Conservation (phyloP, 305 asterid genomes). For the Fraxinus velutina region DNA sequence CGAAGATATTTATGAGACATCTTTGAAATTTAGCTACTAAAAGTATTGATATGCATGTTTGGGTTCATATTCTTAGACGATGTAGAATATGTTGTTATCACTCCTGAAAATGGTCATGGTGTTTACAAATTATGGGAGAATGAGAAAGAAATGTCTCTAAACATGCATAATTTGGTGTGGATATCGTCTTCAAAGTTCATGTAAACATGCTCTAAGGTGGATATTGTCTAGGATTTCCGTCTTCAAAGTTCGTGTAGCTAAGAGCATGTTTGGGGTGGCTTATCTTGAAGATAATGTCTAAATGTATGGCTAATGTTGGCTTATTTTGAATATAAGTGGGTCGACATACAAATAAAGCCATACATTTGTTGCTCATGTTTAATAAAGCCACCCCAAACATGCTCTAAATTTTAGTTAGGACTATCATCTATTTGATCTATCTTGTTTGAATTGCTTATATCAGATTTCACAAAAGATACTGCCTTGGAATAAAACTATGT, state of each 20-base stretch:
- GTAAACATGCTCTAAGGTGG: background rate
- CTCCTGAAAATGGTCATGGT: slow-evolving; percentile 6
- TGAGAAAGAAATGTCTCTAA: background rate
- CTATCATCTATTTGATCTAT: no score
- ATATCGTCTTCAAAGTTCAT: no score
- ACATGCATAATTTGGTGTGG: no score
- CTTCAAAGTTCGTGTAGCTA: background rate
- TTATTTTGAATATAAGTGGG: background rate
- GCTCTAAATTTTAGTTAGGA: no score
- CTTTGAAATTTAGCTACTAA: background rate
- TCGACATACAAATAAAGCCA: background rate
- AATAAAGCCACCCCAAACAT: no score
- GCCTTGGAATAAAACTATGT: background rate
- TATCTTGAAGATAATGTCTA: background rate
- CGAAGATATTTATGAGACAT: background rate
- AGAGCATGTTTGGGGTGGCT: background rate
- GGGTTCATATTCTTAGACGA: background rate
- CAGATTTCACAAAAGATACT: background rate
- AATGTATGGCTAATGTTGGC: background rate
- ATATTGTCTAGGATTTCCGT: background rate
- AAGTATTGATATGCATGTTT: background rate
- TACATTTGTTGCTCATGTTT: no score
- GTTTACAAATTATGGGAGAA: background rate
- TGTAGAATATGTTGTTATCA: background rate
- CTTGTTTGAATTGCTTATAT: background rate